Evolutionary conservation across 2,329 filamentous ascomycete species (phyloP), one percentile per base, ranked within the genome.

Genomic region (Plenodomus lindquistii): DNA sequence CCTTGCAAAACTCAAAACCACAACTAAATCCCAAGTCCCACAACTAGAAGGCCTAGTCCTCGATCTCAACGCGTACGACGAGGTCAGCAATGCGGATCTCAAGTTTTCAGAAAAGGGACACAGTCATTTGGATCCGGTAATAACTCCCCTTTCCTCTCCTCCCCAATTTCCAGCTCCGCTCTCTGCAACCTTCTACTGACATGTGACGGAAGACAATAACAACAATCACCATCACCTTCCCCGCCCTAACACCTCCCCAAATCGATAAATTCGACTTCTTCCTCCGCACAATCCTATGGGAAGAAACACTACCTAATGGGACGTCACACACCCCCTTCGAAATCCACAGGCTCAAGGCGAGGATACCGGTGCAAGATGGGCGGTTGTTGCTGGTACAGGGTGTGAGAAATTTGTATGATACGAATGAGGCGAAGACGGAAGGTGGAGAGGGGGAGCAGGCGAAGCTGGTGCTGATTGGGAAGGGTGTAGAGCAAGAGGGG

Each of bases 321-420:
- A 44, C 52, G 0, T 7, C 52, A 6, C 46, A 58, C 11, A 43
- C 64, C 44, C 37, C 70, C 3, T 89, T 95, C 55, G 91, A 97
- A 63, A 86, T 97, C 18, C 93, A 99, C 67, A 84, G 94, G 11
- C 77, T 91, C 29, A 99, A 99, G 70, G 93, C 91, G 0, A 84
- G 90, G 2, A 72, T 97, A 6, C 77, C 82, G 0, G 77, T 93
- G 16, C 65, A 75, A 0, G 79, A 86, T 45, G 90, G 89, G 1
- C 76, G 78, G 0, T 76, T 85, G 37, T 89, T 90, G 67, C 84
- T 97, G 55, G 79, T 97, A 7, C 94, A 99, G 71, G 94, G 92
- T 2, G 94, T 99, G 1, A 79, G 93, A 44, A 93, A 97, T 62
- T 82, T 97, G 15, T 99, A 97, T 70, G 94, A 99, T 64, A 88